Conservation (phyloP, 352 stramenopile species). For the Phytopythium boreale region DNA sequence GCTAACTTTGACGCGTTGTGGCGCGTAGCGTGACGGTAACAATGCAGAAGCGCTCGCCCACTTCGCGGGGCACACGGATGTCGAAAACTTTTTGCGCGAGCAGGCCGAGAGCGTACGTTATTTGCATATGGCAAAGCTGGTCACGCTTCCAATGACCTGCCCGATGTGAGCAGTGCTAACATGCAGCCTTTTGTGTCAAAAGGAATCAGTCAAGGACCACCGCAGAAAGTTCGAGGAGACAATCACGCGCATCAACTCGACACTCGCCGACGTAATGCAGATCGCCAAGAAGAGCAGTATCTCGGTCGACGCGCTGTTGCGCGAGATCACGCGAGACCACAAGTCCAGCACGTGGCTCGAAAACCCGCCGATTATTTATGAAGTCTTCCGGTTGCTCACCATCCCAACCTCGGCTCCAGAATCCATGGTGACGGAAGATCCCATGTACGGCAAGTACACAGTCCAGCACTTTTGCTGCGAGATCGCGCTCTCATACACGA, state of each 20-base stretch:
- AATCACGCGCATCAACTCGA: conserved; percentile 51
- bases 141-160: not conserved
- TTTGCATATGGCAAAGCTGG: not conserved
- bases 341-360: conserved; percentile 73
- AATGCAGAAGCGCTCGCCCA: conserved; percentile 67
- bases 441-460: conserved; percentile 79
- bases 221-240: conserved; percentile 83
- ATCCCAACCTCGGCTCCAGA: conserved; percentile 29
- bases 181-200: not conserved
- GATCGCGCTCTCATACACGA: conserved; percentile 69
- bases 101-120: conserved; percentile 74
- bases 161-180: not conserved
- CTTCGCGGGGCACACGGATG: conserved; percentile 53
- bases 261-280: conserved; percentile 55
- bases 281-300: conserved; percentile 67
- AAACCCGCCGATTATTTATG: conserved; percentile 77
- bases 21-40: conserved; percentile 60
- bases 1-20: conserved; percentile 6
- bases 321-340: conserved; percentile 70
- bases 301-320: conserved; percentile 71
- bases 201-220: conserved; percentile 87
- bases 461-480: conserved; percentile 86
- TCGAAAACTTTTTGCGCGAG: conserved; percentile 79
- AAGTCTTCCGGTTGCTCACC: conserved; percentile 75
- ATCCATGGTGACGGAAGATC: conserved; percentile 35